Evolutionary conservation across 2,329 filamentous ascomycete species (phyloP).

Genomic region (Fusarium algeriense): DNA sequence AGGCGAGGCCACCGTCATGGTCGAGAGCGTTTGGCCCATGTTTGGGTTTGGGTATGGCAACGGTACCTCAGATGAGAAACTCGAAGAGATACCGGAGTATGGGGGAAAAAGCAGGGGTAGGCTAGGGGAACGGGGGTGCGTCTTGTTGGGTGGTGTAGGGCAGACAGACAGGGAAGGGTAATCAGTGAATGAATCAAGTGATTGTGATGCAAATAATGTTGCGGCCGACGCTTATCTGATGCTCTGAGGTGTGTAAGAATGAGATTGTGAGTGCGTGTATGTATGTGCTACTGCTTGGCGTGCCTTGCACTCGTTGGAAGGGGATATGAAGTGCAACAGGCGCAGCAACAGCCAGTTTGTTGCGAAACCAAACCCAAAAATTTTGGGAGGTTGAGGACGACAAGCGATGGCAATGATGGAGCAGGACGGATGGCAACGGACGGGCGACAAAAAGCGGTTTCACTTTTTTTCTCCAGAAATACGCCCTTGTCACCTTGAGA

Average conservation of each 20-base stretch:
- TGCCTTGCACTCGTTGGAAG: not conserved
- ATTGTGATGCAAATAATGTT: slow-evolving; percentile 30
- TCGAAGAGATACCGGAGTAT: slow-evolving; percentile 41
- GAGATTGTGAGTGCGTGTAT: slow-evolving; percentile 1
- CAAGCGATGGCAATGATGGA: slow-evolving; percentile 20
- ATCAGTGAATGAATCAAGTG: slow-evolving; percentile 28
- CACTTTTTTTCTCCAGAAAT: slow-evolving; percentile 30
- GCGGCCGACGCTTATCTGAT: slow-evolving; percentile 28
- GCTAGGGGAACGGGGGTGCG: slow-evolving; percentile 26
- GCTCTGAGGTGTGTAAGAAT: slow-evolving; percentile 11
- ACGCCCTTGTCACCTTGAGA: slow-evolving; percentile 34
- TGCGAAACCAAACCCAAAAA: slow-evolving; percentile 24
- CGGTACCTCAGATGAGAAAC: slow-evolving; percentile 30
- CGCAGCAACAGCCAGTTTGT: slow-evolving; percentile 10
- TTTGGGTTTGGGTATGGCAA: slow-evolving; percentile 25
- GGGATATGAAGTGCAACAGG: slow-evolving; percentile 7
- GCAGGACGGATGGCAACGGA: slow-evolving; percentile 32
- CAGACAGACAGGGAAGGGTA: slow-evolving; percentile 30
- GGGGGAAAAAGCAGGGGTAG: slow-evolving; percentile 37
- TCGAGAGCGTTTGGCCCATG: slow-evolving; percentile 47
- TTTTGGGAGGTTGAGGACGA: slow-evolving; percentile 21
- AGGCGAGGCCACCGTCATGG: slow-evolving; percentile 45
- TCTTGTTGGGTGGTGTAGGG: slow-evolving; percentile 34
- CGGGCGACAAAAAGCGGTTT: slow-evolving; percentile 32
- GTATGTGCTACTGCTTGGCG: slow-evolving; percentile 8